Evolutionary conservation across 176 grass and related monocot genomes (phyloP).

Genomic region (Cenchrus purpureus): DNA sequence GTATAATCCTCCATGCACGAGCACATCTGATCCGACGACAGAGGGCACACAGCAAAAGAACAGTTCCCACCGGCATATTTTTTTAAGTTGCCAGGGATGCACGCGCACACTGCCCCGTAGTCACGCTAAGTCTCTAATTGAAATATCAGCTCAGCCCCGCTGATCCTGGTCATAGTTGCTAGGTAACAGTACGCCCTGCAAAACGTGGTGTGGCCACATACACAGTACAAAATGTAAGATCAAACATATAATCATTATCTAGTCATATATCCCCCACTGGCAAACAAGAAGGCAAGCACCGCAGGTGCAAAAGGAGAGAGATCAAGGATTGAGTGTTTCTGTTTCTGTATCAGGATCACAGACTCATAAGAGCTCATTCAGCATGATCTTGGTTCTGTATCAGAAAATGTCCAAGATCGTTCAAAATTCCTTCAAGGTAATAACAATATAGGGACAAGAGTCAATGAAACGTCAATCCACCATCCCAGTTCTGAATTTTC

Average conservation of each 20-base stretch:
- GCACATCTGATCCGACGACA: too few species aligned
- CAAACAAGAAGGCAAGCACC: neutral
- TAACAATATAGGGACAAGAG: slow-evolving; percentile 19
- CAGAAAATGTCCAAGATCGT: slow-evolving; percentile 28
- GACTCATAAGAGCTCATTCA: neutral
- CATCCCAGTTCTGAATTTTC: neutral
- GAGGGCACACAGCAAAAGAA: too few species aligned
- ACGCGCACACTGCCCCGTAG: neutral
- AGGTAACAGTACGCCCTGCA: neutral
- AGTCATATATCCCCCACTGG: neutral
- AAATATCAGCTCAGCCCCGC: neutral
- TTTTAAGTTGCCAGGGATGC: neutral
- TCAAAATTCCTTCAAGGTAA: slow-evolving; percentile 25
- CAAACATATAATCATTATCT: neutral
- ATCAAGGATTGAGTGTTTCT: slow-evolving; percentile 19
- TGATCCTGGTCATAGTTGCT: neutral
- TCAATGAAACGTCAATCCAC: slow-evolving; percentile 34
- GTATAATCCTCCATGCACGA: too few species aligned
- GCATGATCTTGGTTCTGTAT: neutral
- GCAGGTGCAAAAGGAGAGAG: neutral
- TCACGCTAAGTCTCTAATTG: neutral
- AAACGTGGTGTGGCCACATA: neutral
- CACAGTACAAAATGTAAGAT: neutral
- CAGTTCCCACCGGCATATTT: too few species aligned
- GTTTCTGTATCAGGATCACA: neutral